Evolutionary conservation across 805 yeast species (phyloP), one percentile per base, ranked within the genome.

Genomic region (Phaffomyces antillensis): DNA sequence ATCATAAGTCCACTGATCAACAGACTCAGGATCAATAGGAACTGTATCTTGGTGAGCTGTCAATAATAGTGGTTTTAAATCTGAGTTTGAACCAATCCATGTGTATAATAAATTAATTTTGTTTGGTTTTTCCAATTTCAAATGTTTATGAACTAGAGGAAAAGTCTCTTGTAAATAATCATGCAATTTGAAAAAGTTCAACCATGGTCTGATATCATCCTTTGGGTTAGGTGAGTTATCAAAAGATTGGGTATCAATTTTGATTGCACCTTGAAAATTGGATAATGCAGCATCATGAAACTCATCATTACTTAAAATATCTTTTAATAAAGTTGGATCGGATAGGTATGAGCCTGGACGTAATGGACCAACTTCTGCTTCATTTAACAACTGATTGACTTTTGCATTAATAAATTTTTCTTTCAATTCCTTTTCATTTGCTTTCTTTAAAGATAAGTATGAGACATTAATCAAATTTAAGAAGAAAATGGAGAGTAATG

Each of bases 31-130:
- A 55, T 79, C 83, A 7, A 85, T 83, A 0, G 96, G 95, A 15
- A 87, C 96, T 2, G 83, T 87, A 58, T 87, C 96, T 59, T 81
- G 87, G 60, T 87, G 96, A 5, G 93, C 91, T 61, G 84, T 75
- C 37, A 86, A 65, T 62, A 87, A 52, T 16, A 81, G 53, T 12
- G 96, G 96, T 59, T 83, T 80, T 51, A 81, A 63, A 3, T 60
- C 48, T 7, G 54, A 28, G 36, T 75, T 59, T 4, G 75, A 58
- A 12, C 96, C 96, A 45, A 70, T 59, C 76, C 86, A 76, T n/a
- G 85, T 79, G 57, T 70, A 74, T 3, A 86, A 67, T 40, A 86
- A 63, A 6, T 86, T 88, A 46, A 78, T 70, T n/a, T 76, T 71
- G 55, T 86, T 85, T 40, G 83, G 75, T 23, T 62, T 70, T 43